Percentiles rank a stretch among this genome's conserved stretches.
These are phyloP conservation scores for Serendipita sp. DNA, from an alignment of 768 basidiomycete species.

Conservation along the genomic window DNA sequence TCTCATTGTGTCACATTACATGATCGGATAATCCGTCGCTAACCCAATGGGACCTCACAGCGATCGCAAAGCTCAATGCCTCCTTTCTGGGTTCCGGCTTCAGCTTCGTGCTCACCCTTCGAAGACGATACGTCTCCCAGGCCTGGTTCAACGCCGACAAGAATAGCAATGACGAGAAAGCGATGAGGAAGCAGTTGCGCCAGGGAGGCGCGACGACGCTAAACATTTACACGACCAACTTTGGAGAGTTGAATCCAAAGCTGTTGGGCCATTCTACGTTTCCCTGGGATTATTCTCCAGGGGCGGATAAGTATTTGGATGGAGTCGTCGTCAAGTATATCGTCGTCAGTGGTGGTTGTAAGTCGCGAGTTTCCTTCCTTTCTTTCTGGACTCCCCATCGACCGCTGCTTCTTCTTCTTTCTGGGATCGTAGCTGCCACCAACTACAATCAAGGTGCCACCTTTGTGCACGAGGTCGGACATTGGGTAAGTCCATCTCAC, in stretches of 20 bases:
- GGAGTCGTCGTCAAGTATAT: neutral
- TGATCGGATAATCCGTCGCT: no score
- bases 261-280: neutral
- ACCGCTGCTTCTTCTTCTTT: neutral
- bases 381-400: no score
- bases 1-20: no score
- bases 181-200: neutral
- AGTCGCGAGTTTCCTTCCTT: no score
- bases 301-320: neutral
- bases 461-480: conserved; percentile 14
- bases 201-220: neutral
- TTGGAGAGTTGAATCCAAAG: neutral
- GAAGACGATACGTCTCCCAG: neutral
- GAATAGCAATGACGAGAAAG: neutral
- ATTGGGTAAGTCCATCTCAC: conserved; percentile 14
- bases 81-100: neutral
- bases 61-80: neutral
- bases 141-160: neutral
- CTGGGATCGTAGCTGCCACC: neutral
- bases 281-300: neutral
- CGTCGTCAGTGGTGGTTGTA: neutral
- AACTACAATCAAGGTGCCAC: conserved; percentile 1
- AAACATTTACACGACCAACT: neutral
- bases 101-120: neutral
- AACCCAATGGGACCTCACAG: no score